phyloP scores from a whole-genome alignment of 345 rosid genomes.

The Eucalyptus albens region DNA sequence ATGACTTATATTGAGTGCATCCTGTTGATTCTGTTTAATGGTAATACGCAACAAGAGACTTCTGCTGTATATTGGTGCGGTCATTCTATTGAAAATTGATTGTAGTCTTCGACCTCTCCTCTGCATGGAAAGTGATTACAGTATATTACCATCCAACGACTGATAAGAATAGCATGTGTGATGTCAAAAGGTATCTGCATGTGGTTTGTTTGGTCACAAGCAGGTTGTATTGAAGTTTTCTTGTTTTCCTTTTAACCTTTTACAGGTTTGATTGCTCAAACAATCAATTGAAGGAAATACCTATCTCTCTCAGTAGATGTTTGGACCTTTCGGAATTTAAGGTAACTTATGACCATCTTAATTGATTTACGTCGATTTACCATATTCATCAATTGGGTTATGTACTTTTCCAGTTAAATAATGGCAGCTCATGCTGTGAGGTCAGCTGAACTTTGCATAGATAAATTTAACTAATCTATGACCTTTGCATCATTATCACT shows the following conservation, averaged over 20 bases:
- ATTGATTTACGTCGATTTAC: neutral
- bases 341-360: constrained; percentile 23
- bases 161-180: neutral
- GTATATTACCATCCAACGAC: neutral
- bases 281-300: constrained; percentile 69
- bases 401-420: neutral
- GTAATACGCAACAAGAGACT: neutral
- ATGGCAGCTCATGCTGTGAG: neutral
- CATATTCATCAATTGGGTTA: neutral
- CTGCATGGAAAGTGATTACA: neutral
- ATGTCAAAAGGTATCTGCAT: neutral
- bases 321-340: constrained; percentile 65
- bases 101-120: neutral
- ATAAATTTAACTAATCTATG: neutral
- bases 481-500: neutral
- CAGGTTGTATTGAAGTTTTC: neutral
- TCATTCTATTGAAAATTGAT: neutral
- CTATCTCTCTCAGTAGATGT: constrained; percentile 70
- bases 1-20: neutral
- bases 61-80: neutral
- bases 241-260: neutral
- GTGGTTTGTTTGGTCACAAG: neutral
- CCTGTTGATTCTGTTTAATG: neutral
- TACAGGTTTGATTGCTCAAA: constrained; percentile 81
- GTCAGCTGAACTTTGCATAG: neutral